Percentiles rank a stretch among this genome's conserved stretches.
These are phyloP conservation scores for Trifolium dubium DNA, from an alignment of 306 rosid genomes.

Conservation along the genomic window DNA sequence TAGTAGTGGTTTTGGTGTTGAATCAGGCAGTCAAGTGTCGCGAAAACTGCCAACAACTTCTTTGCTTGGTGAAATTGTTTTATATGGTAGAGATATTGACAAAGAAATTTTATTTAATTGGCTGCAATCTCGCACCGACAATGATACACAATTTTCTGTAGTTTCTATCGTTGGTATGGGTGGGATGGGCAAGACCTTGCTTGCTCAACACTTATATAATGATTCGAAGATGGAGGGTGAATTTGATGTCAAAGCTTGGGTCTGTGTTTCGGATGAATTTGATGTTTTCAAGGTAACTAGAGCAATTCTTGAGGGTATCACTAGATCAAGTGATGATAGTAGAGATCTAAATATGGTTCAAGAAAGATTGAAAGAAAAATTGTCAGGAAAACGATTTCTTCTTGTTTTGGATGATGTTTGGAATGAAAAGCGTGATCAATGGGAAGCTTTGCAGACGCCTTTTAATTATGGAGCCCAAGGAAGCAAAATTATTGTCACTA, in stretches of 20 bases:
- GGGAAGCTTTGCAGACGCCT: slow-evolving; percentile 10
- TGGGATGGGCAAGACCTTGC: slow-evolving; percentile 34
- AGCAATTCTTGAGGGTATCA: background rate
- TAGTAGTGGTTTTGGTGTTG: background rate
- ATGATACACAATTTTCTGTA: background rate
- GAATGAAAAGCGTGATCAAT: background rate
- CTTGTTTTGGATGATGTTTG: slow-evolving; percentile 42
- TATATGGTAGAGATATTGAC: slow-evolving; percentile 31
- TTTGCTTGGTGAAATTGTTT: background rate
- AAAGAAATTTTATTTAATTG: background rate
- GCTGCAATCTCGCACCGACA: background rate
- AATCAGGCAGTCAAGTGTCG: background rate
- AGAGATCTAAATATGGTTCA: background rate
- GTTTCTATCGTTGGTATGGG: slow-evolving; percentile 40
- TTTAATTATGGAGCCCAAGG: background rate
- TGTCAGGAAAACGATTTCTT: background rate
- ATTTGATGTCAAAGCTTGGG: slow-evolving; percentile 25
- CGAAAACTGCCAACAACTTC: slow-evolving; percentile 30
- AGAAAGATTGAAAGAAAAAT: background rate
- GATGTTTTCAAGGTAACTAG: background rate
- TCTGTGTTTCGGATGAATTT: slow-evolving; percentile 14
- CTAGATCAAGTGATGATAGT: background rate
- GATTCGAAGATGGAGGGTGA: background rate
- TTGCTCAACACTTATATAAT: slow-evolving; percentile 26
- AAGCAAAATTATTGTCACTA: background rate